Evolutionary conservation across 2,329 filamentous ascomycete genomes (phyloP), one percentile per base, ranked within the genome.

Genomic region (Didymella arachidicola): DNA sequence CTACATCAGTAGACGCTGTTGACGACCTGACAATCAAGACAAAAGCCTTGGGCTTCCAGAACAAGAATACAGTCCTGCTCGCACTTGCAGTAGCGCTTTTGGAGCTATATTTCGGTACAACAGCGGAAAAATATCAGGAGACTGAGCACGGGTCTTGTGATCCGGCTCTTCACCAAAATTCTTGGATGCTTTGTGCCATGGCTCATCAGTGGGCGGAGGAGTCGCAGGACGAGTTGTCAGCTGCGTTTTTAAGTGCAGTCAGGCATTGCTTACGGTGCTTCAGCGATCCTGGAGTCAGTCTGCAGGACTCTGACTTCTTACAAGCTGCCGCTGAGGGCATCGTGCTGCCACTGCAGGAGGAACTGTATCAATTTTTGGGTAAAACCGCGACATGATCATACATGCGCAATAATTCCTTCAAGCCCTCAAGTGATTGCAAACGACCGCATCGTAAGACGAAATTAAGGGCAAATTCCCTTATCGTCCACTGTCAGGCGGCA

Each of bases 261-360:
- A 67, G 62, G 12, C 71, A 76, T 47, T 77, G 74, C 48, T 64
- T 77, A 18, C 64, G 68, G 25, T 74, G 72, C 43, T 77, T 75
- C 46, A 68, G 66, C 39, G 73, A 76, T 22, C 73, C 74, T 27
- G 68, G 67, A 8, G 67, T 69, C 25, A 76, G 66, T 42, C 60
- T 78, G 25, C 69, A 75, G 29, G 72, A 77, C 48, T 38, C 69
- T 2, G 70, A 72, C 2, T 77, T 76, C 32, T 60, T 78, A 3
- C 73, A 77, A 53, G 69, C 74, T 29, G 74, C 75, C 2, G 73
- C 76, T 0, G 74, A 77, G 53, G 67, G 72, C 27, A 77, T 78
- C 29, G 71, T 78, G 11, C 48, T 77, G 42, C 74, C 75, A 4
- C 51, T 78, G 36, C 74, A 77, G 42, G 73, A 78, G 29, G 75